Evolutionary conservation across 106 monocot genomes (phyloP).

Genomic region (Dioscorea zingiberensis): DNA sequence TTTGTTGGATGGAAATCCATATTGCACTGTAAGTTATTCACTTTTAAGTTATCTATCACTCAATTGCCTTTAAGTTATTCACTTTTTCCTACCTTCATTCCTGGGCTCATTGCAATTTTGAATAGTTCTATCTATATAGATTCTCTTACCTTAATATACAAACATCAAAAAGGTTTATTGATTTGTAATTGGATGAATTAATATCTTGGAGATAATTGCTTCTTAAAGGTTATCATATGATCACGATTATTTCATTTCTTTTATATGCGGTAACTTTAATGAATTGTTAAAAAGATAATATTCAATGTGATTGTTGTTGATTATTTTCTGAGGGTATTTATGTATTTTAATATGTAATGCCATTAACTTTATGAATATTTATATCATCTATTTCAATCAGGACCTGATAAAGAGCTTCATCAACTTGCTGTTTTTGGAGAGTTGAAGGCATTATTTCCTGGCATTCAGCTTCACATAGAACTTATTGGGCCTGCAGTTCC

Average conservation of each 20-base stretch:
- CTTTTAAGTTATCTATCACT: not conserved
- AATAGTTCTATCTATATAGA: no score
- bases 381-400: constrained; percentile 23
- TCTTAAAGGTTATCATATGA: no score
- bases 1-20: not conserved
- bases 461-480: constrained; percentile 55
- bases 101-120: not conserved
- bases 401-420: constrained; percentile 77
- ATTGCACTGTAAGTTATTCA: no score
- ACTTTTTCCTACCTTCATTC: not conserved
- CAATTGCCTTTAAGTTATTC: not conserved
- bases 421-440: constrained; percentile 78
- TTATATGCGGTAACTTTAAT: no score
- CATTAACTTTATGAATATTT: not conserved
- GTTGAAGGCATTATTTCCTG: constrained; percentile 70
- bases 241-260: no score
- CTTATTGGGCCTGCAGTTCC: constrained; percentile 87
- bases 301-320: no score
- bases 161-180: no score
- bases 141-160: no score
- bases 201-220: no score
- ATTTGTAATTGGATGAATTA: no score
- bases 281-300: no score
- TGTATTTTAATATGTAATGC: not conserved
- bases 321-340: no score